A percentile compares a stretch with the other conserved stretches of the same genome.
These are phyloP conservation scores for Aspergillus heteromorphus DNA, from an alignment of 495 filamentous ascomycete genomes.

Conservation along the genomic window DNA sequence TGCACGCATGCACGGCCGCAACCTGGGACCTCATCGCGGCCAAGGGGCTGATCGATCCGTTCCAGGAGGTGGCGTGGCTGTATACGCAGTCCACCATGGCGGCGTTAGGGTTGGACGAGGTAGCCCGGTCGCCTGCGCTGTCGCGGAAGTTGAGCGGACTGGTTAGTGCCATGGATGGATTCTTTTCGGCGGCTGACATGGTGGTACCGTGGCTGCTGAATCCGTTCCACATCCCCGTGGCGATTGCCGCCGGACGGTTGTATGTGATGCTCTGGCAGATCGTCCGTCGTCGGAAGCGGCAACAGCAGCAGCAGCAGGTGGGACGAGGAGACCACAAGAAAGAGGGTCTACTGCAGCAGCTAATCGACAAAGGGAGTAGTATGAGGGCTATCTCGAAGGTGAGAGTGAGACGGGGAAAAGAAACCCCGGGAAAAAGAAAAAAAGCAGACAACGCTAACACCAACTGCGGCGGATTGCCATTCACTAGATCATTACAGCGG, in stretches of 20 bases:
- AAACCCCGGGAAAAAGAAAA: no score
- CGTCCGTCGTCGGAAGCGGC: neutral
- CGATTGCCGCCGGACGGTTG: neutral
- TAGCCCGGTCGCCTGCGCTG: neutral
- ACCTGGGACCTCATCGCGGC: neutral
- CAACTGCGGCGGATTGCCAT: neutral
- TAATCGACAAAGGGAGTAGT: neutral
- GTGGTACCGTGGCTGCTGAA: conserved; percentile 2
- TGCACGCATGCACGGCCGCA: neutral
- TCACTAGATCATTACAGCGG: neutral
- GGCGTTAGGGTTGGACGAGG: neutral
- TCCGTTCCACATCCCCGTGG: neutral
- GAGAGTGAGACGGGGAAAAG: neutral
- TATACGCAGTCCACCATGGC: neutral
- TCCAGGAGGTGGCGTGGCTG: neutral
- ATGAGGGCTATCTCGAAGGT: neutral
- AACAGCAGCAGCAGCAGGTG: neutral
- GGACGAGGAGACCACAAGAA: neutral
- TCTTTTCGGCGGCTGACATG: neutral
- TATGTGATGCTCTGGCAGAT: neutral
- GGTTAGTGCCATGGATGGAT: neutral
- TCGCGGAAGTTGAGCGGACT: neutral
- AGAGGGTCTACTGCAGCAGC: neutral
- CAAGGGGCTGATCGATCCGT: neutral
- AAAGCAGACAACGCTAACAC: neutral